Base-by-base conservation (phyloP, 2,329 filamentous ascomycete species). In the Fusarium sp. region DNA sequence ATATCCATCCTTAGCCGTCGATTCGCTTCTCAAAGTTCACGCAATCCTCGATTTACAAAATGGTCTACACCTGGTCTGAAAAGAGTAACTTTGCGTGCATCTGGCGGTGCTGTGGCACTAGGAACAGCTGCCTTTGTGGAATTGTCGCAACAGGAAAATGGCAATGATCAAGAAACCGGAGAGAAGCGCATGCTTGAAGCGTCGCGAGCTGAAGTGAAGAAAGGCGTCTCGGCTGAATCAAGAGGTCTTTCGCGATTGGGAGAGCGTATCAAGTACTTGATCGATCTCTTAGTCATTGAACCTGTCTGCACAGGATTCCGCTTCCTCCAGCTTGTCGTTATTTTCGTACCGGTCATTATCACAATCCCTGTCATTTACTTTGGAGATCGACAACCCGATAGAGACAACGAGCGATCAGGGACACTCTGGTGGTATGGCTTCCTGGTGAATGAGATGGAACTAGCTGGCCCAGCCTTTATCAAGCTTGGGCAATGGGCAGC, bases 401-500 rank as follows among this genome's bases (percentile, higher is more conserved):
- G 86, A 61, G 91, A 94, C 73, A 89, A 93, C 70, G 93, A 97
- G 81, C 87, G 93, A 67, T 86, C 83, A 8, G 95, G 96, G 1
- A 94, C 94, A 0, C 77, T 98, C 5, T 97, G 93, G 94, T 99
- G 96, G 96, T 99, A 98, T 82, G 84, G 85, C 6, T 96, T 97
- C 76, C 81, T 99, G 41, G 94, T 98, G 12, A 87, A 85, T 61
- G 87, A 92, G 29, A 98, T 99, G 96, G 95, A 99, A 81, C 87
- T 90, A 77, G 94, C 95, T 20, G 96, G 96, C 0, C 94, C 96
- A 46, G 94, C 96, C 1, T 99, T 99, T 77, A 99, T 99, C 82
- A 99, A 99, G 90, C 88, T 99, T 57, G 96, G 96, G 18, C 96
- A 99, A 90, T 99, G 96, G 96, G 96, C 96, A 20, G 96, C 96